These are phyloP conservation scores for Meyerozyma athensensis DNA, from an alignment of 1,139 yeast genomes.

Conservation along the genomic window DNA sequence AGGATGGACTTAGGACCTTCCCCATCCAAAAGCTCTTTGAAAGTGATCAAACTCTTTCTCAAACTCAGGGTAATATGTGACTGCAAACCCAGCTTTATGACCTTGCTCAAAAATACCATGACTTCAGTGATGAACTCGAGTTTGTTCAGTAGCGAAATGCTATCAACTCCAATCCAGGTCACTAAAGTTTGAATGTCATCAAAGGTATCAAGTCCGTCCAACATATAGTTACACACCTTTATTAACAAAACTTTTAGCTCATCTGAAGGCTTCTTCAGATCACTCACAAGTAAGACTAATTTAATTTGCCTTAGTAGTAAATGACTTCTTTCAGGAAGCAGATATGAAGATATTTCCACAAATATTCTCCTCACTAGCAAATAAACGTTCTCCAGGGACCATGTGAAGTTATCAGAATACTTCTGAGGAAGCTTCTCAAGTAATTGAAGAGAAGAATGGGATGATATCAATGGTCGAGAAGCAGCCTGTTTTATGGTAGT, in stretches of 20 bases:
- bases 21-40: not conserved
- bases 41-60: not conserved
- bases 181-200: not conserved
- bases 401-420: conserved; percentile 15
- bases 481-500: too few relatives aligned
- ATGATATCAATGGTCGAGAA: conserved; percentile 16
- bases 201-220: not conserved
- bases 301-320: conserved; percentile 35
- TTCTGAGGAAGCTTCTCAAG: conserved; percentile 17
- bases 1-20: not conserved
- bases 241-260: not conserved
- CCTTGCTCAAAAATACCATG: not conserved
- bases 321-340: conserved; percentile 19
- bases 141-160: not conserved
- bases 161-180: not conserved
- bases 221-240: not conserved
- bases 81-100: not conserved
- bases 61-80: not conserved
- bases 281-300: conserved; percentile 29
- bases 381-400: conserved; percentile 33
- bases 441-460: conserved; percentile 24
- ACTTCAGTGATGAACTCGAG: not conserved
- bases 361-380: conserved; percentile 36
- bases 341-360: conserved; percentile 18
- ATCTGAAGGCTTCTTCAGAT: conserved; percentile 3